These are phyloP conservation scores for Clavispora asparagi DNA, from an alignment of 805 yeast species.

Conservation along the genomic window DNA sequence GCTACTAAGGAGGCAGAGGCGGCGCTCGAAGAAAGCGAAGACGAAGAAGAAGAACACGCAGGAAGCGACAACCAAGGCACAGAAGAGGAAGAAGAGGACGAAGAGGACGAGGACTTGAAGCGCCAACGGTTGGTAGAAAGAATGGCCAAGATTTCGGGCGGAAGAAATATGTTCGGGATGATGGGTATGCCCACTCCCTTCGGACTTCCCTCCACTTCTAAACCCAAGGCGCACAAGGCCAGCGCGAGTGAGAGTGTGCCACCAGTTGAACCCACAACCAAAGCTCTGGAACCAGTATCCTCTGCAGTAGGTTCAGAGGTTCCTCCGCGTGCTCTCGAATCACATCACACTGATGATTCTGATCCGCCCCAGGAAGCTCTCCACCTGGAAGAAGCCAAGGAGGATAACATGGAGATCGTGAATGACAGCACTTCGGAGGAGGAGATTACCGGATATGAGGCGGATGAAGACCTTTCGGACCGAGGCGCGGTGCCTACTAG, in stretches of 20 bases:
- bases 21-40: conserved; percentile 9
- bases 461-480: conserved; percentile 51
- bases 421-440: conserved; percentile 7
- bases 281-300: too few species aligned
- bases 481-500: conserved; percentile 6
- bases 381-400: background rate
- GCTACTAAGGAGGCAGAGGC: conserved; percentile 3
- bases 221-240: conserved; percentile 8
- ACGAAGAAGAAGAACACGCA: conserved; percentile 5
- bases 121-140: conserved; percentile 78
- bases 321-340: too few species aligned
- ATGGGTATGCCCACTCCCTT: conserved; percentile 48
- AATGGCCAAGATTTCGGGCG: conserved; percentile 95
- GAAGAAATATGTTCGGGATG: conserved; percentile 74
- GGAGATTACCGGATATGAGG: conserved; percentile 60
- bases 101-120: conserved; percentile 71
- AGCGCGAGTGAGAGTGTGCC: background rate
- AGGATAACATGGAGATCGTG: background rate
- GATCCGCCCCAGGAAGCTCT: background rate
- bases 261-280: background rate
- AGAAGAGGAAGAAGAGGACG: conserved; percentile 41
- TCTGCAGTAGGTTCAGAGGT: too few species aligned
- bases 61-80: conserved; percentile 8
- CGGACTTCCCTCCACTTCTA: conserved; percentile 20
- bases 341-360: background rate